phyloP scores from a whole-genome alignment of 345 rosid genomes.

The Ceriops decandra region DNA sequence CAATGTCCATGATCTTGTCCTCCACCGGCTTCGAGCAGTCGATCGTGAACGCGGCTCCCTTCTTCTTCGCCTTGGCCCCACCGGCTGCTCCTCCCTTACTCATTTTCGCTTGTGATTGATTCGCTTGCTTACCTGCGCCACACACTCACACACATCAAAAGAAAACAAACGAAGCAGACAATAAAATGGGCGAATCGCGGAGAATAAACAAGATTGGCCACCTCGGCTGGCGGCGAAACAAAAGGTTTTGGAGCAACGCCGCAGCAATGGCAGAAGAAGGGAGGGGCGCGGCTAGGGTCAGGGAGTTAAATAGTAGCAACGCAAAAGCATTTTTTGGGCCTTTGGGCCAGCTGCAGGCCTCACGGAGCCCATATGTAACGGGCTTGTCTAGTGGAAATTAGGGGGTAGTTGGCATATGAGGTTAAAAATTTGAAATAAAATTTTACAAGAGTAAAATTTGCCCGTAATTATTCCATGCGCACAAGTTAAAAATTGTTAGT shows the following conservation, averaged over 20 bases:
- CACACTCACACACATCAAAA: not conserved
- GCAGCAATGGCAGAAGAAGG: not conserved
- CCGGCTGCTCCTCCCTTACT: constrained; percentile 20
- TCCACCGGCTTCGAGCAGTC: constrained; percentile 76
- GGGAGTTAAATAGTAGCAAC: not conserved
- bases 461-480: too few relatives aligned
- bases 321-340: too few relatives aligned
- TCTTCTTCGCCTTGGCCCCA: constrained; percentile 52
- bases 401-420: too few relatives aligned
- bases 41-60: constrained; percentile 50
- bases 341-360: too few relatives aligned
- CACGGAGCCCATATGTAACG: too few relatives aligned
- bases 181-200: not conserved
- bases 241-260: constrained; percentile 9
- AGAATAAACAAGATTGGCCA: not conserved
- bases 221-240: not conserved
- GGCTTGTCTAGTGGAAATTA: too few relatives aligned
- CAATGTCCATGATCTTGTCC: constrained; percentile 75
- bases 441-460: too few relatives aligned
- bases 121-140: not conserved
- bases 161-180: not conserved
- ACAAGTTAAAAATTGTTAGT: too few relatives aligned
- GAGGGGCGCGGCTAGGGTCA: not conserved
- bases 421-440: too few relatives aligned
- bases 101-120: constrained; percentile 10